Conservation (phyloP, 192 early-diverging fungal species). For the Rhizophagus prolifer region DNA sequence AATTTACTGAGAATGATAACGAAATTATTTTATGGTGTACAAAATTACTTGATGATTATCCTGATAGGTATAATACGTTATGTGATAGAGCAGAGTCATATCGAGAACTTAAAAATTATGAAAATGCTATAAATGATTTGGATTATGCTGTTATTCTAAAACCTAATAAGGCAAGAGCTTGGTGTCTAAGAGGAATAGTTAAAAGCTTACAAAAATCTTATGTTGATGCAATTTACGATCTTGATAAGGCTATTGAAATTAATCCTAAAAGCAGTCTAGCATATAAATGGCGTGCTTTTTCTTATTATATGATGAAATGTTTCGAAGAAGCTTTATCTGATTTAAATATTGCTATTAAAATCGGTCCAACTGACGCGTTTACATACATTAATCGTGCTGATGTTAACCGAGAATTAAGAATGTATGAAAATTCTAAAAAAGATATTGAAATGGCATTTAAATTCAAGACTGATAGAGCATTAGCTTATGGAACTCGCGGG, state of each 20-base stretch:
- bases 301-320: neutral
- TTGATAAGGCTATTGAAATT: slow-evolving; percentile 1
- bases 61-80: slow-evolving; percentile 1
- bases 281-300: neutral
- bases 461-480: neutral
- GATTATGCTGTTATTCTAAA: neutral
- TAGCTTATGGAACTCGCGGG: neutral
- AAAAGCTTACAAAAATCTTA: neutral
- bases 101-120: slow-evolving; percentile 1
- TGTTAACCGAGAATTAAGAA: slow-evolving; percentile 4
- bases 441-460: slow-evolving; percentile 7
- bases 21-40: neutral
- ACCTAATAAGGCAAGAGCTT: slow-evolving; percentile 6
- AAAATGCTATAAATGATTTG: neutral
- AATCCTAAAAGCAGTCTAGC: slow-evolving; percentile 4
- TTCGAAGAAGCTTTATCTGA: neutral
- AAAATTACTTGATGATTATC: neutral
- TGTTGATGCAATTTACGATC: neutral
- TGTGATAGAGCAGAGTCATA: slow-evolving; percentile 14
- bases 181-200: slow-evolving; percentile 10
- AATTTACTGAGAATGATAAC: neutral
- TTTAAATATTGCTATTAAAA: slow-evolving; percentile 6
- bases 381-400: slow-evolving; percentile 2
- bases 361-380: neutral
- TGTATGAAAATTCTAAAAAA: neutral